A percentile compares a stretch with the other conserved stretches of the same genome.
Conservation (phyloP, 2,329 filamentous ascomycete genomes). For the Mycosphaerella sp. region DNA sequence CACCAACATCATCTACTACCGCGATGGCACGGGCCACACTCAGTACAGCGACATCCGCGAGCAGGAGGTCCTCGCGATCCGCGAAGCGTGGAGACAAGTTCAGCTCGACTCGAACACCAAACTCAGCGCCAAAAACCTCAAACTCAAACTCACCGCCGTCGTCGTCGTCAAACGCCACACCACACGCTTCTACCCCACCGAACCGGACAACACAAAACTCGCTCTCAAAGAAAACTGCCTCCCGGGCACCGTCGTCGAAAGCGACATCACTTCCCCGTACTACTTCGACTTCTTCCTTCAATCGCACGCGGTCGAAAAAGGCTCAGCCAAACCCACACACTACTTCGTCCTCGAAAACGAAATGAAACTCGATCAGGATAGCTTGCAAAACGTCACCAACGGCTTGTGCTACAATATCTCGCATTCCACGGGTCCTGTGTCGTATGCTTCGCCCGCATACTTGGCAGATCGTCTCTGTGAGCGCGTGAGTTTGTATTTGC, state of each 20-base stretch:
- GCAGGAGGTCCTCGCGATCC: conserved; percentile 9
- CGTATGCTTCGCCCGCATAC: conserved; percentile 36
- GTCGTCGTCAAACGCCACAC: conserved; percentile 39
- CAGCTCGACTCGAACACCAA: too few species aligned
- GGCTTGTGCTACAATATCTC: conserved; percentile 33
- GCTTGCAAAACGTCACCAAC: conserved; percentile 27
- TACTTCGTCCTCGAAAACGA: conserved; percentile 33
- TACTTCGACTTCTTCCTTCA: conserved; percentile 34
- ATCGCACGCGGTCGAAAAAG: conserved; percentile 29
- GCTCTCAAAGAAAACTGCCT: conserved; percentile 7
- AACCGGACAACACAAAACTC: neutral
- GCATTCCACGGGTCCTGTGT: conserved; percentile 31
- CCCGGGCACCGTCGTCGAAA: neutral
- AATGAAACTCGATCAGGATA: neutral
- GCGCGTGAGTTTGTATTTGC: conserved; percentile 12
- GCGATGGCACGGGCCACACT: conserved; percentile 35
- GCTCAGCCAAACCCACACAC: conserved; percentile 31
- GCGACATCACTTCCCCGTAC: neutral
- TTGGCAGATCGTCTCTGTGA: conserved; percentile 39
- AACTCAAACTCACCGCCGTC: conserved; percentile 16
- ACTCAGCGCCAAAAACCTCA: neutral
- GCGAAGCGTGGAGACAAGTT: too few species aligned
- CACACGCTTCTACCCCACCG: conserved; percentile 34
- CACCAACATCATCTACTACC: conserved; percentile 32
- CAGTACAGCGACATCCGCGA: conserved; percentile 23